Conservation (phyloP, 1,284 basidiomycete genomes). For the Moesziomyces parantarcticus region DNA sequence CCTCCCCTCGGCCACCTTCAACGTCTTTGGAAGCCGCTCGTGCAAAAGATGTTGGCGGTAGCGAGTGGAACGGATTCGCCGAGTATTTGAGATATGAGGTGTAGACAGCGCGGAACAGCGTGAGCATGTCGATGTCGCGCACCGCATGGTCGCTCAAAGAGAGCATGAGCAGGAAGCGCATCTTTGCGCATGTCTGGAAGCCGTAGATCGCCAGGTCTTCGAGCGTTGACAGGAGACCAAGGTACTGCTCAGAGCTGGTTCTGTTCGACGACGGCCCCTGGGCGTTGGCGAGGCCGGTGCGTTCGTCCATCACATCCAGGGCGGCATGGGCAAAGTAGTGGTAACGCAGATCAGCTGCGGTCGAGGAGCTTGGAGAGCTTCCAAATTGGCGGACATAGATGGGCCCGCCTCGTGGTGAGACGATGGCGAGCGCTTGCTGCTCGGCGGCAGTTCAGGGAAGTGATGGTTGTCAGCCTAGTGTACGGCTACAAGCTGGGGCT, state of each 20-base stretch:
- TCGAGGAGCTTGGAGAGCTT: slow-evolving; percentile 5
- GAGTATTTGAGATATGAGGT: slow-evolving; percentile 66
- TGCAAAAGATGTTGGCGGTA: slow-evolving; percentile 25
- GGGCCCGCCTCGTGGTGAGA: slow-evolving; percentile 47
- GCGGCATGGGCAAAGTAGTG: slow-evolving; percentile 67
- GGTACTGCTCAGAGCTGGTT: slow-evolving; percentile 63
- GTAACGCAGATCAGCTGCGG: slow-evolving; percentile 49
- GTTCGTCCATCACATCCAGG: slow-evolving; percentile 67
- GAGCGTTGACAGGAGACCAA: slow-evolving; percentile 67
- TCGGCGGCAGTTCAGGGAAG: neutral
- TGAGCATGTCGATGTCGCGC: slow-evolving; percentile 67
- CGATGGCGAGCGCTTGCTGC: slow-evolving; percentile 49
- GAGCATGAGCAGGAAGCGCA: slow-evolving; percentile 65
- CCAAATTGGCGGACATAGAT: slow-evolving; percentile 49
- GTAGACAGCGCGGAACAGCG: slow-evolving; percentile 68
- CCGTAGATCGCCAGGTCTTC: slow-evolving; percentile 69
- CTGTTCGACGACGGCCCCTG: slow-evolving; percentile 21
- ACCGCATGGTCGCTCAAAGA: slow-evolving; percentile 65
- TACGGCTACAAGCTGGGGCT: neutral
- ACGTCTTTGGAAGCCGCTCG: neutral
- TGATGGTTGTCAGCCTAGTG: too few species aligned
- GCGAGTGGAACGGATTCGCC: slow-evolving; percentile 66
- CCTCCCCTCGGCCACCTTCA: neutral
- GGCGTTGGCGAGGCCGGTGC: slow-evolving; percentile 24
- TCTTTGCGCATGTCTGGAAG: slow-evolving; percentile 66